Evolutionary conservation across 352 stramenopile species (phyloP).

Genomic region (Pythium aquatile): DNA sequence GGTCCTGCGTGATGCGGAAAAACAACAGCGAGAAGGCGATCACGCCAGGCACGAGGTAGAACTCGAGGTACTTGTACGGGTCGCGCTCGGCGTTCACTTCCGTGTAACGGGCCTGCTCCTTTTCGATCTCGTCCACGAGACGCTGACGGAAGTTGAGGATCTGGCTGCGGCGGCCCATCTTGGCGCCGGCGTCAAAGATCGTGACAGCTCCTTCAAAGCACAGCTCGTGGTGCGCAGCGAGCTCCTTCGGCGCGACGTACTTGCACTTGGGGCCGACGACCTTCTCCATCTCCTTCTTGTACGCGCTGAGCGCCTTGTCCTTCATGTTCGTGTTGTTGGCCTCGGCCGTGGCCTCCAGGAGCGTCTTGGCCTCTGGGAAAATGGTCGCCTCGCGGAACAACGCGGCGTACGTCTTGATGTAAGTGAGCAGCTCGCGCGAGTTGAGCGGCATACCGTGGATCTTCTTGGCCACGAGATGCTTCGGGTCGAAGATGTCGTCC

Average conservation of each 20-base stretch:
- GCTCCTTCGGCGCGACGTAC: slow-evolving; percentile 89
- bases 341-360: slow-evolving; percentile 96
- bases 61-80: slow-evolving; percentile 93
- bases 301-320: slow-evolving; percentile 82
- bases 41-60: slow-evolving; percentile 91
- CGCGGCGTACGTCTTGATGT: slow-evolving; percentile 96
- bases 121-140: slow-evolving; percentile 88
- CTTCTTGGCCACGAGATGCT: slow-evolving; percentile 89
- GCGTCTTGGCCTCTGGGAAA: slow-evolving; percentile 97
- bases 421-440: slow-evolving; percentile 93
- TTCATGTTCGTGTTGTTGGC: slow-evolving; percentile 97
- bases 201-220: slow-evolving; percentile 79
- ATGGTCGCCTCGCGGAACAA: slow-evolving; percentile 95
- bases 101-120: slow-evolving; percentile 88
- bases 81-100: slow-evolving; percentile 96
- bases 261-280: slow-evolving; percentile 79
- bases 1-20: slow-evolving; percentile 83
- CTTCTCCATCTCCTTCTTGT: slow-evolving; percentile 95
- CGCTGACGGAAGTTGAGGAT: slow-evolving; percentile 88
- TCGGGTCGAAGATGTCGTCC: slow-evolving; percentile 91
- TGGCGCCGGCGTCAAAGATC: slow-evolving; percentile 94
- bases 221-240: slow-evolving; percentile 87
- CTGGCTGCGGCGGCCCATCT: slow-evolving; percentile 91
- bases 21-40: slow-evolving; percentile 89
- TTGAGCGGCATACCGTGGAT: slow-evolving; percentile 94